These are phyloP conservation scores for Rubus parviflorus DNA, from an alignment of 306 rosid genomes.

Conservation along the genomic window DNA sequence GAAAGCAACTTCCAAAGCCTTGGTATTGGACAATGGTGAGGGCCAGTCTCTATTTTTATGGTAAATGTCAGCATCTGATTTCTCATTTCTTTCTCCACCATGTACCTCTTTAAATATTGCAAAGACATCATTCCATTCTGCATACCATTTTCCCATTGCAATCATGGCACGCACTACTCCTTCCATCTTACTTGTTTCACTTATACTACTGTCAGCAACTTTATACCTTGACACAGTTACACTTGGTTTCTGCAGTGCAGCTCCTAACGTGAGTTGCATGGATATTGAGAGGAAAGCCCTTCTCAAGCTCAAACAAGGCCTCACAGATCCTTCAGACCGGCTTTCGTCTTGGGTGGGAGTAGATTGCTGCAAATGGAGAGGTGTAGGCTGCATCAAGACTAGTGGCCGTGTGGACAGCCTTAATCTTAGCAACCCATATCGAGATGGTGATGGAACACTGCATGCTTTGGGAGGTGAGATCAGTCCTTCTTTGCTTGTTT, in stretches of 20 bases:
- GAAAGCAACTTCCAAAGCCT: neutral
- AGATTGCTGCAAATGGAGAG: conserved; percentile 24
- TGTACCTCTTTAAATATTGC: neutral
- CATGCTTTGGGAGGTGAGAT: conserved; percentile 24
- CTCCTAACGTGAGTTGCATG: neutral
- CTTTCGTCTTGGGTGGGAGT: conserved; percentile 23
- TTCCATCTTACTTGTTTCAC: neutral
- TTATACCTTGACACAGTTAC: neutral
- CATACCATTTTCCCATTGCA: neutral
- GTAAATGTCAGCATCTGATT: neutral
- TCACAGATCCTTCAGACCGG: conserved; percentile 10
- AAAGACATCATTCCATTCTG: no score
- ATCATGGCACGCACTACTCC: neutral
- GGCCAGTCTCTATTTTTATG: neutral
- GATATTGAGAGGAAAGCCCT: conserved; percentile 21
- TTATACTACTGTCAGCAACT: neutral
- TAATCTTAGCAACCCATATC: conserved; percentile 2
- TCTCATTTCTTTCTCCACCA: neutral
- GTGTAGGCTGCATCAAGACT: conserved; percentile 20
- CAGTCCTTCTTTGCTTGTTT: conserved; percentile 22
- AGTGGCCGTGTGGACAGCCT: conserved; percentile 13
- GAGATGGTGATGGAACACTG: neutral
- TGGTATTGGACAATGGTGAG: neutral
- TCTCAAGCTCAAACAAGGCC: conserved; percentile 11
- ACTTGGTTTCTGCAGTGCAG: conserved; percentile 6